These are phyloP conservation scores for Aotearoamyces nothofagi DNA, from an alignment of 2,329 filamentous ascomycete species.

Conservation along the genomic window DNA sequence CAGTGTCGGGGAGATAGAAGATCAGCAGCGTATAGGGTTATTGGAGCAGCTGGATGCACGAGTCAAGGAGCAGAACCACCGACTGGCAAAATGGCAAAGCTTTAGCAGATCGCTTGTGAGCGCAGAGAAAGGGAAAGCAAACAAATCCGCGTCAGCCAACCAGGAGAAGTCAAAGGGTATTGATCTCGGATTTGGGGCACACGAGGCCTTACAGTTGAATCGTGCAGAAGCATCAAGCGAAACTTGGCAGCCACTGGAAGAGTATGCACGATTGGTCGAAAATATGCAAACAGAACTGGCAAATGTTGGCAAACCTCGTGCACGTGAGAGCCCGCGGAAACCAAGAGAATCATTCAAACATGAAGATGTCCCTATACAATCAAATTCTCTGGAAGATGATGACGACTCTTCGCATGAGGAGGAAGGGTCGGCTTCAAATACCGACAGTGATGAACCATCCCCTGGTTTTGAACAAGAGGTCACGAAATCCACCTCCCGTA, in stretches of 20 bases:
- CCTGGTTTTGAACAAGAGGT: too few relatives aligned
- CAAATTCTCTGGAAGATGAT: too few relatives aligned
- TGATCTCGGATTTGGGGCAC: conserved; percentile 37
- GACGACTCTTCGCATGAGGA: too few relatives aligned
- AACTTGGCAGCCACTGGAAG: conserved; percentile 13
- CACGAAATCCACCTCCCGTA: too few relatives aligned
- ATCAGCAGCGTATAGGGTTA: conserved; percentile 30
- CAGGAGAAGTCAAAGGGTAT: conserved; percentile 22
- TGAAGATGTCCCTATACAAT: too few relatives aligned
- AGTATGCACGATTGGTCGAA: conserved; percentile 16
- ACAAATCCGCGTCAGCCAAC: neutral
- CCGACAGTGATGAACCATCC: too few relatives aligned
- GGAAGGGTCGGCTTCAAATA: too few relatives aligned
- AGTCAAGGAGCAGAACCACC: conserved; percentile 48
- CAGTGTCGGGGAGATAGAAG: conserved; percentile 38
- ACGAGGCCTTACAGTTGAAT: conserved; percentile 29
- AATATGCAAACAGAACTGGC: conserved; percentile 15
- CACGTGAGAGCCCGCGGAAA: too few relatives aligned
- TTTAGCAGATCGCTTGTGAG: conserved; percentile 31
- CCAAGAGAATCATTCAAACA: too few relatives aligned
- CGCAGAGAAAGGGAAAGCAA: conserved; percentile 8
- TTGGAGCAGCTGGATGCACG: conserved; percentile 58
- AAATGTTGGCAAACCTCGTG: conserved; percentile 13
- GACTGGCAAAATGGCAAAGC: conserved; percentile 60
- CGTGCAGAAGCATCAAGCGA: too few relatives aligned